Evolutionary conservation across 768 basidiomycete species (phyloP).

Genomic region (Calocybe gangraenosa): DNA sequence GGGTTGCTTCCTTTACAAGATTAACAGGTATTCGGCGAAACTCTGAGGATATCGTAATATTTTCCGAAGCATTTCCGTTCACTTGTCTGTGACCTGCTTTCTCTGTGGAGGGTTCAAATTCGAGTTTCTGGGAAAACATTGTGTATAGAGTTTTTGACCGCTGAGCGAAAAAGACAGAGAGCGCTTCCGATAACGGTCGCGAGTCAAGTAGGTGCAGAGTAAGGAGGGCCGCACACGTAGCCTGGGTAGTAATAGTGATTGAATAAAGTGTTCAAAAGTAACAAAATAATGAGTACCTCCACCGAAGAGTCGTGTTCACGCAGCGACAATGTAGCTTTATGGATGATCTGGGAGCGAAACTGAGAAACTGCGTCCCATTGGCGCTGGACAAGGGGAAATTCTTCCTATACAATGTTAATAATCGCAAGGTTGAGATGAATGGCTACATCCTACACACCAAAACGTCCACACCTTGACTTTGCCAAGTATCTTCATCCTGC

Average conservation of each 20-base stretch:
- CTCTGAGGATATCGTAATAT: conserved; percentile 11
- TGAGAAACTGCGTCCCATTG: conserved; percentile 92
- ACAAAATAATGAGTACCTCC: conserved; percentile 36
- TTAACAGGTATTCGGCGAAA: conserved; percentile 34
- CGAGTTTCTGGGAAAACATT: conserved; percentile 32
- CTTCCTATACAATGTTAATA: conserved; percentile 46
- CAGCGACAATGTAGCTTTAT: conserved; percentile 81
- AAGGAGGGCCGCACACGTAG: conserved; percentile 71
- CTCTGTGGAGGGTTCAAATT: conserved; percentile 6
- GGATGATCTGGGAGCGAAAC: conserved; percentile 84
- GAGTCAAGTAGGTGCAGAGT: conserved; percentile 90
- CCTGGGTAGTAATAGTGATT: conserved; percentile 33
- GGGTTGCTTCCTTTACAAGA: conserved; percentile 51
- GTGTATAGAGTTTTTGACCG: conserved; percentile 55
- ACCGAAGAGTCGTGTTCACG: conserved; percentile 52
- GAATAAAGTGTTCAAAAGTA: not conserved
- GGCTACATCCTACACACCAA: conserved; percentile 35
- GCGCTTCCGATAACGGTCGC: conserved; percentile 67
- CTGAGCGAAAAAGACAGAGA: conserved; percentile 69
- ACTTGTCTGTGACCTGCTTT: conserved; percentile 15
- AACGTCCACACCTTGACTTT: conserved; percentile 56
- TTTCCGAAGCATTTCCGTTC: conserved; percentile 32
- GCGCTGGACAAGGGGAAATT: conserved; percentile 84
- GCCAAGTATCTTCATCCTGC: conserved; percentile 61
- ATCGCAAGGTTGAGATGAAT: not conserved